These are phyloP conservation scores for Albugo laibachii DNA, from an alignment of 352 stramenopile species.

Conservation along the genomic window DNA sequence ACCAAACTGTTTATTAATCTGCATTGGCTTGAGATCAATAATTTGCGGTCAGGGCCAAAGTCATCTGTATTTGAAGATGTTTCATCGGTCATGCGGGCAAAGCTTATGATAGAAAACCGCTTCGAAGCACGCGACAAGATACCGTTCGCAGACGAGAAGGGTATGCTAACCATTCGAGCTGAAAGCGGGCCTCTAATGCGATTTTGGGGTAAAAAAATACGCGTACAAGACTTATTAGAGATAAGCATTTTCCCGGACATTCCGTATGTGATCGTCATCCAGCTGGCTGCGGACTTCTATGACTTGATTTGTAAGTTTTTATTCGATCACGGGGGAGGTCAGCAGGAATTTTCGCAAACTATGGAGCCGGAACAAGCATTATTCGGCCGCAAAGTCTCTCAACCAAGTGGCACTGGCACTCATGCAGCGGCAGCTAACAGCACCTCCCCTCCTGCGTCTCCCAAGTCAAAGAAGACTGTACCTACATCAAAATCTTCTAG, in stretches of 20 bases:
- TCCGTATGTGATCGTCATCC: conserved; percentile 68
- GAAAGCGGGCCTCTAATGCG: conserved; percentile 47
- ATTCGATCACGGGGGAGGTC: conserved; percentile 33
- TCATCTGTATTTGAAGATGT: conserved; percentile 59
- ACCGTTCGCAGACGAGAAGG: conserved; percentile 23
- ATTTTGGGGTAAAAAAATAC: conserved; percentile 43
- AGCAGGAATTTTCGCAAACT: conserved; percentile 1
- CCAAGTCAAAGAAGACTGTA: background rate
- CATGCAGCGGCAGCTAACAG: no score
- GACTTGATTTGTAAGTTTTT: conserved; percentile 75
- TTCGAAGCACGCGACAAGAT: conserved; percentile 15
- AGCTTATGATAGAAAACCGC: conserved; percentile 38
- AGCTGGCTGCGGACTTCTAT: conserved; percentile 63
- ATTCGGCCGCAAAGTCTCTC: conserved; percentile 24
- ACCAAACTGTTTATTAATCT: conserved; percentile 59
- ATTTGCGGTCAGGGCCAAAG: conserved; percentile 43
- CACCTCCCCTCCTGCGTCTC: background rate
- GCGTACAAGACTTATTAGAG: conserved; percentile 52
- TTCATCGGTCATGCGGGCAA: conserved; percentile 46
- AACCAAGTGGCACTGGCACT: background rate
- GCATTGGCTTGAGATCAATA: conserved; percentile 70
- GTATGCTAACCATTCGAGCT: conserved; percentile 51
- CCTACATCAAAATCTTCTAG: background rate
- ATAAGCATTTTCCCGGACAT: conserved; percentile 70
- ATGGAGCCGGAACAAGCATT: conserved; percentile 22